Evolutionary conservation across 1,139 yeast species (phyloP).

Genomic region (Candida smagusa): DNA sequence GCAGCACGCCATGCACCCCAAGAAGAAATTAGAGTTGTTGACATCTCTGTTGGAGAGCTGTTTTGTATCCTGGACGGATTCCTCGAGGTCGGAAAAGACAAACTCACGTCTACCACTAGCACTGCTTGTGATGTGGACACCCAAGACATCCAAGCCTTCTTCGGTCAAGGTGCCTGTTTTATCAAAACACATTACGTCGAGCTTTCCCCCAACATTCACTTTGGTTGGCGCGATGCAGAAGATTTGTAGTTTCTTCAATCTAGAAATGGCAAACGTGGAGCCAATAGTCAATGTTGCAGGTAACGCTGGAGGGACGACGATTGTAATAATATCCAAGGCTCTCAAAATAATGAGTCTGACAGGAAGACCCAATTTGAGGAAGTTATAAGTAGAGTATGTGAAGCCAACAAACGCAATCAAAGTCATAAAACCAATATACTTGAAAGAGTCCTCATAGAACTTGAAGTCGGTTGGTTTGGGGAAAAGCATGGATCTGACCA

Average conservation of each 20-base stretch:
- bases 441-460: slow-evolving; percentile 90
- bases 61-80: slow-evolving; percentile 1
- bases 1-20: slow-evolving; percentile 71
- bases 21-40: slow-evolving; percentile 32
- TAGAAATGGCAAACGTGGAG: slow-evolving; percentile 81
- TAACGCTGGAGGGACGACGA: slow-evolving; percentile 97
- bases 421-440: slow-evolving; percentile 93
- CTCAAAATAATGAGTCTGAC: slow-evolving; percentile 71
- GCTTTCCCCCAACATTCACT: slow-evolving; percentile 90
- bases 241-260: slow-evolving; percentile 62
- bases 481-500: slow-evolving; percentile 91
- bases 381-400: slow-evolving; percentile 76
- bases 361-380: slow-evolving; percentile 71
- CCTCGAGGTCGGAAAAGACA: slow-evolving; percentile 45
- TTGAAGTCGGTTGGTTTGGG: slow-evolving; percentile 94
- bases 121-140: slow-evolving; percentile 65
- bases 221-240: slow-evolving; percentile 92
- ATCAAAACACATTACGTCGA: slow-evolving; percentile 89
- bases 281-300: slow-evolving; percentile 98
- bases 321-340: slow-evolving; percentile 90
- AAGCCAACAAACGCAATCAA: slow-evolving; percentile 83
- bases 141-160: slow-evolving; percentile 91
- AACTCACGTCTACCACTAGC: slow-evolving; percentile 51
- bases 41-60: slow-evolving; percentile 14
- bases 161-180: slow-evolving; percentile 97